These are phyloP conservation scores for Fusarium beomiforme DNA, from an alignment of 2,329 filamentous ascomycete species.

Conservation along the genomic window DNA sequence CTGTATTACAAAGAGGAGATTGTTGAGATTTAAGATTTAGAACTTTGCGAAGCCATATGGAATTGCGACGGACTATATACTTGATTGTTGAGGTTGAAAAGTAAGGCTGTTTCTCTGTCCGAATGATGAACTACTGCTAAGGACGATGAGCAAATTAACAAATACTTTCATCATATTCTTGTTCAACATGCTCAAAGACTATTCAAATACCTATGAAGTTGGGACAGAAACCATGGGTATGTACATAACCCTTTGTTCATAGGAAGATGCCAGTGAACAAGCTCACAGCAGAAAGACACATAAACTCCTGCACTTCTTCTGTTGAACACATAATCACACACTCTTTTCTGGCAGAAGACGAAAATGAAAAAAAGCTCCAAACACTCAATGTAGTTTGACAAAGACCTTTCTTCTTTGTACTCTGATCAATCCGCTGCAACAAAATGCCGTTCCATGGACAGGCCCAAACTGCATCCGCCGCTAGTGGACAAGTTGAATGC, in stretches of 20 bases:
- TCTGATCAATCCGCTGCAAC: background rate
- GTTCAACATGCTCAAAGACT: conserved; percentile 7
- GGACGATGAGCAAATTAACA: conserved; percentile 1
- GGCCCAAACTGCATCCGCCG: background rate
- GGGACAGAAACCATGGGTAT: background rate
- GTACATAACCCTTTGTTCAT: background rate
- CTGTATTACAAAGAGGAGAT: background rate
- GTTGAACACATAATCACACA: background rate
- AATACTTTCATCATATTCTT: conserved; percentile 5
- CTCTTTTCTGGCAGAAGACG: background rate
- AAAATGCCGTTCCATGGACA: background rate
- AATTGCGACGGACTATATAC: background rate
- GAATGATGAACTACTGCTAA: background rate
- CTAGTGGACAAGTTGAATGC: background rate
- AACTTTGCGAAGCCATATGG: background rate
- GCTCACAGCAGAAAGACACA: background rate
- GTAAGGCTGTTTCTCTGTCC: background rate
- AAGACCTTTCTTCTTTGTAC: background rate
- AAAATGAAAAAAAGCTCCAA: background rate
- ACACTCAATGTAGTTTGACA: background rate
- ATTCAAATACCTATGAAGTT: background rate
- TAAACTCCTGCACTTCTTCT: background rate
- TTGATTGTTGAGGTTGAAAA: background rate
- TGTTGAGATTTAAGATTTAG: background rate
- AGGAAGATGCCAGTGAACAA: background rate